Evolutionary conservation across 305 asterid genomes (phyloP), one percentile per base, ranked within the genome.

Genomic region (Andrographis paniculata): DNA sequence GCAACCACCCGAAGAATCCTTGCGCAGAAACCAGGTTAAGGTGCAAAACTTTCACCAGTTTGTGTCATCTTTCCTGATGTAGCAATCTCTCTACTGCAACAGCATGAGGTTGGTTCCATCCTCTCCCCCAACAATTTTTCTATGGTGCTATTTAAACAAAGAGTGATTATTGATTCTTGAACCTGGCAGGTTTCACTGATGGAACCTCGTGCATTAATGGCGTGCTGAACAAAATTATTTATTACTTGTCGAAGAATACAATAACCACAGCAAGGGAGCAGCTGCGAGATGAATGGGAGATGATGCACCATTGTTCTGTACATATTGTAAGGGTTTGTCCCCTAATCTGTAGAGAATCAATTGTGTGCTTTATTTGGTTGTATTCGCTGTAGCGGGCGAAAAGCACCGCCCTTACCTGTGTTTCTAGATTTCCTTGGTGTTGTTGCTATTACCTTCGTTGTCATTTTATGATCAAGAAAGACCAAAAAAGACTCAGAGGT

Each of bases 251-350:
- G 20, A 57, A 30, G 50, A 49, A 36, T 62, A 43, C 48, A 58
- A 55, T 47, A 44, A 27, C 17, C 41, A 43, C 38, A 6, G 38
- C 38, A 33, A 7, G 48, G 59, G 61, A 48, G 58, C 59, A 36
- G 61, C 21, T n/a, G 16, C 12, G 38, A 50, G 50, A 52, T 42
- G 61, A 47, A 39, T 14, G 72, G 72, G 58, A 42, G 53, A 14
- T 24, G n/a, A 27, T 24, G 21, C 19, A 53, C 58, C 42, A 48
- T 70, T 60, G 45, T 49, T 62, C 50, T 70, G 81, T 74, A 74
- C 50, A 74, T 70, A 74, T 8, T 24, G 63, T 44, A 56, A 53
- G 60, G 68, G 64, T 45, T 50, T n/a, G 52, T 42, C 42, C 58
- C 58, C 30, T 41, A 49, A 55, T 53, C 15, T 53, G 68, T 66